Percentiles rank a stretch among this genome's conserved stretches.
Evolutionary conservation across 768 basidiomycete genomes (phyloP).

Genomic region (Tremella yokohamensis): DNA sequence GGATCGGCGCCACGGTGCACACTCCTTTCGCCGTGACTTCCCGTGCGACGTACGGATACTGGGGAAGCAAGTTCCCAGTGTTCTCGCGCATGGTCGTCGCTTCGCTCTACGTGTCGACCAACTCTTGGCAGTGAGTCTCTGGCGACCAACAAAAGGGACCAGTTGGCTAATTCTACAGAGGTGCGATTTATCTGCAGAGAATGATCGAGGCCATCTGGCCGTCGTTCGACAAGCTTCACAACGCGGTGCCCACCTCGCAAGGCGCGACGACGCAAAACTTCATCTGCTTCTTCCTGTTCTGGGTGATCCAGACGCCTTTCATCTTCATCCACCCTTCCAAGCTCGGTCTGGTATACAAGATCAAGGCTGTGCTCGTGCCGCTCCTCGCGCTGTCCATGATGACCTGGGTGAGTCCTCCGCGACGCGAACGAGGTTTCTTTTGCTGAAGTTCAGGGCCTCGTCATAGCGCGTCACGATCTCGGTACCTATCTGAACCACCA

Average conservation of each 20-base stretch:
- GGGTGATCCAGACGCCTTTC: constrained; percentile 39
- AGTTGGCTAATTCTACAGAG: constrained; percentile 11
- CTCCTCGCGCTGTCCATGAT: constrained; percentile 29
- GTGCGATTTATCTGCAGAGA: constrained; percentile 16
- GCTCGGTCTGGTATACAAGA: constrained; percentile 33
- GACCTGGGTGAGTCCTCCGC: constrained; percentile 26
- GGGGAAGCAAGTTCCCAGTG: constrained; percentile 36
- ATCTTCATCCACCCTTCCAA: constrained; percentile 38
- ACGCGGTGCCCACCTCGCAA: constrained; percentile 18
- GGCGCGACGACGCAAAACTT: constrained; percentile 26
- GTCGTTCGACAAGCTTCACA: constrained; percentile 20
- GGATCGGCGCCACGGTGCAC: constrained; percentile 35
- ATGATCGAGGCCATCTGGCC: constrained; percentile 42
- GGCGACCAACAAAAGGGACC: background rate
- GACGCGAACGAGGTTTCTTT: constrained; percentile 4
- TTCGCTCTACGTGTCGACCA: constrained; percentile 17
- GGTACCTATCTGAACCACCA: constrained; percentile 15
- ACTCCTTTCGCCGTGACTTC: constrained; percentile 38
- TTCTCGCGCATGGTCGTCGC: constrained; percentile 40
- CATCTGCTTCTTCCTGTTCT: constrained; percentile 32
- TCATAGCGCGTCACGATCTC: constrained; percentile 13
- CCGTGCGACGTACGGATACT: constrained; percentile 36
- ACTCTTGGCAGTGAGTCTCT: constrained; percentile 10
- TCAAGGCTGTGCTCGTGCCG: constrained; percentile 35
- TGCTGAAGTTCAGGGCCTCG: constrained; percentile 23